Conservation (phyloP, 352 stramenopile species). For the Phytopythium mirpurense region DNA sequence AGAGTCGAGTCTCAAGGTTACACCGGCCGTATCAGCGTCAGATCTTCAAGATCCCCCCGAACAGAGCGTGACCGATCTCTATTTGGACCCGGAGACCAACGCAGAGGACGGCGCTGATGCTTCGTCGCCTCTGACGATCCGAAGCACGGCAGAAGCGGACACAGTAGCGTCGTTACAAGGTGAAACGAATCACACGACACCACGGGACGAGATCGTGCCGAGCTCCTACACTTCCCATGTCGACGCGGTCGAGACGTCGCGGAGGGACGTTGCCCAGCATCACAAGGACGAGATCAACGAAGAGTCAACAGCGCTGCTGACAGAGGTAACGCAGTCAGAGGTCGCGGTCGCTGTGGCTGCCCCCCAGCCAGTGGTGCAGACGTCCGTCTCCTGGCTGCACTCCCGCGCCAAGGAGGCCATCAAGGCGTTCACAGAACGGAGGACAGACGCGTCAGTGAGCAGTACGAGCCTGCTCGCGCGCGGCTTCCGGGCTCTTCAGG, state of each 20-base stretch:
- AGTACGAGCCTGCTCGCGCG: constrained; percentile 1
- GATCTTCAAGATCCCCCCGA: not conserved
- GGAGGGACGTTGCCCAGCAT: not conserved
- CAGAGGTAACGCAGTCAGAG: not conserved
- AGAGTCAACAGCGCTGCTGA: not conserved
- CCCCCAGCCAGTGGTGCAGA: not conserved
- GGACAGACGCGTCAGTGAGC: not conserved
- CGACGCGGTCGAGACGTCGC: not conserved
- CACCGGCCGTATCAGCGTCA: not conserved
- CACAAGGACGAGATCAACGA: not conserved
- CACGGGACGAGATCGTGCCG: constrained; percentile 2
- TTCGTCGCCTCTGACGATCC: not conserved
- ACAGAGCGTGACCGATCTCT: not conserved
- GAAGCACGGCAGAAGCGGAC: not conserved
- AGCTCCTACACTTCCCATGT: constrained; percentile 1
- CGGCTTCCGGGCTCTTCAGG: constrained; percentile 3
- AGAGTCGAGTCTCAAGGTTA: not conserved
- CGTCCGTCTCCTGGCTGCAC: constrained; percentile 5
- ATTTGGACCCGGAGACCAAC: not conserved
- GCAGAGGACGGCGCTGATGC: not conserved
- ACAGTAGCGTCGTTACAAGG: not conserved
- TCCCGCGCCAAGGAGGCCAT: constrained; percentile 2
- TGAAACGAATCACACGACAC: not conserved
- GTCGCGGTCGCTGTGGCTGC: too few relatives aligned
- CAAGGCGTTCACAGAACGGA: constrained; percentile 3